Evolutionary conservation across 805 yeast genomes (phyloP), one percentile per base, ranked within the genome.

Genomic region (Candida anglica): DNA sequence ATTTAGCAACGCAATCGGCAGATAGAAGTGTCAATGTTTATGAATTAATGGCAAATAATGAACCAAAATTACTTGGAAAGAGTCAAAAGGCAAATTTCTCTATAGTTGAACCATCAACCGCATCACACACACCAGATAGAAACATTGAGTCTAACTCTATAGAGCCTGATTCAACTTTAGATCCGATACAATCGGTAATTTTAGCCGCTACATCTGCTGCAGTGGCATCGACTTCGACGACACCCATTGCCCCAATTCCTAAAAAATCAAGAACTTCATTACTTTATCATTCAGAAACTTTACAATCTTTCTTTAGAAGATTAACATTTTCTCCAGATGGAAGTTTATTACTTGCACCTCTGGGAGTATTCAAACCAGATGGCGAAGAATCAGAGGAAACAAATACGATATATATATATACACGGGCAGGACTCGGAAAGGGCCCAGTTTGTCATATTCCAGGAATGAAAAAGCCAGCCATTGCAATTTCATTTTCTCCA

Each of bases 291-390:
- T 79, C 88, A 40, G 98, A 91, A 49, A 79, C 95, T 0, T 69
- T 91, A 21, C 87, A 87, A 36, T 84, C 96, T 1, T 93, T 93
- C 52, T 93, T 93, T 65, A 69, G 99, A 41, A 64, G 98, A 40
- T 67, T 91, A 36, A 60, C 81, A 1, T 87, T 91, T 51, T 83
- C 96, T 0, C 95, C 96, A 0, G 97, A 94, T 57, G 99, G 99
- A 0, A 68, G 71, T 36, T 55, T 93, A 24, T 60, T 93, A 20
- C 60, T 91, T 19, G 76, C 94, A 0, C 95, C 26, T 66, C 94
- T 34, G 94, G 96, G 37, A 60, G 77, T 41, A 62, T 74, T 57
- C 73, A 73, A 48, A 51, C n/a, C n/a, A n/a, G 33, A 19, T 7
- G 16, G 23, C 21, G 20, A 17, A 7, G 9, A 17, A 9, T 17